Evolutionary conservation across 2,329 filamentous ascomycete species (phyloP).

Genomic region (Zymoseptoria passerinii): DNA sequence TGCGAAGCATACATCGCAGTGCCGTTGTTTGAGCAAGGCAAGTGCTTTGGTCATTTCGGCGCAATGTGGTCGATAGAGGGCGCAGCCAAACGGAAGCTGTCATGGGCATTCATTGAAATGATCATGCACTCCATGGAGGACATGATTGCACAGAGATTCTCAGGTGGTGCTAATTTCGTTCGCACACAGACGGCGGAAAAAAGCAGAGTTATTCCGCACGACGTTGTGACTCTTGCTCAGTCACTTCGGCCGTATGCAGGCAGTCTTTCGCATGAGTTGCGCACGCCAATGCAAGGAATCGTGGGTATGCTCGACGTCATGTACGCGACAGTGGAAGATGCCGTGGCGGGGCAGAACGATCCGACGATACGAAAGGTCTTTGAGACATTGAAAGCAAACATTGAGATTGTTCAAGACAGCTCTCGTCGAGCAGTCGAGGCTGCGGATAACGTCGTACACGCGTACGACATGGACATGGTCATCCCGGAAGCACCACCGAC

Average conservation of each 20-base stretch:
- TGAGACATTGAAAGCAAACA: conserved; percentile 56
- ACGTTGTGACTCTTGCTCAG: conserved; percentile 51
- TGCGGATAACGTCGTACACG: conserved; percentile 67
- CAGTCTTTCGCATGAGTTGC: conserved; percentile 61
- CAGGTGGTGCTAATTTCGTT: conserved; percentile 45
- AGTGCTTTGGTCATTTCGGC: conserved; percentile 63
- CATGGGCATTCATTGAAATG: conserved; percentile 61
- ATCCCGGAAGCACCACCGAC: conserved; percentile 53
- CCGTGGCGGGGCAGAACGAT: conserved; percentile 47
- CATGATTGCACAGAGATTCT: conserved; percentile 50
- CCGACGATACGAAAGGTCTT: conserved; percentile 48
- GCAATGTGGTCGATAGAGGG: conserved; percentile 61
- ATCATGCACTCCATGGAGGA: conserved; percentile 62
- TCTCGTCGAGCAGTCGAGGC: conserved; percentile 64
- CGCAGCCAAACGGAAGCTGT: conserved; percentile 46
- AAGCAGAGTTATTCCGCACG: conserved; percentile 45
- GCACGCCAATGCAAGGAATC: conserved; percentile 68
- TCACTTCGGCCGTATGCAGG: conserved; percentile 64
- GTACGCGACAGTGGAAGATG: conserved; percentile 63
- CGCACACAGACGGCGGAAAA: conserved; percentile 23
- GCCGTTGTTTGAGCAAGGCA: conserved; percentile 56
- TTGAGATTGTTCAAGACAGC: conserved; percentile 65
- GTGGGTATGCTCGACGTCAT: conserved; percentile 71
- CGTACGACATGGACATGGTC: conserved; percentile 67
- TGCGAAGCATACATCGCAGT: conserved; percentile 60